Evolutionary conservation across 1,139 yeast species (phyloP), one percentile per base, ranked within the genome.

Genomic region (Blastobotrys illinoisensis): DNA sequence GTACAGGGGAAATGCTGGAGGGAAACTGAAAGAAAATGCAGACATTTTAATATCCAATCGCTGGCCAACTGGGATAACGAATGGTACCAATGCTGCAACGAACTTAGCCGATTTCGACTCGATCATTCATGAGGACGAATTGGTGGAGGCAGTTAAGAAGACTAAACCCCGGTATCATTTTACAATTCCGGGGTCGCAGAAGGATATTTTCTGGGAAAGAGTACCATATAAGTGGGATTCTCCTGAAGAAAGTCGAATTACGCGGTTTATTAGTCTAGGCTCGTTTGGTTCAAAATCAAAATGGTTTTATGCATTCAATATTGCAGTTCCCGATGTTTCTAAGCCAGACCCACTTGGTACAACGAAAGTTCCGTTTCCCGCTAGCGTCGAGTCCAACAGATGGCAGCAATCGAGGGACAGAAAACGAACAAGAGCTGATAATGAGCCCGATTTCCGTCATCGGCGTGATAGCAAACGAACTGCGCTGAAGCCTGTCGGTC

Each of bases 291-390:
- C 60, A n/a, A 40, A 49, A 11, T 47, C 54, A 18, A 61, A 63
- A 43, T 64, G 66, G 64, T 62, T 59, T 46, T 66, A 66, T 50
- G 69, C 69, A 7, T 66, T 66, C 50, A 62, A 58, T 14, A 52
- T 64, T 3, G 59, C 45, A 16, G 9, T 32, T 2, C 21, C 28
- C 5, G 48, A n/a, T 13, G 28, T 23, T 16, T 14, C 19, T 45
- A 9, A 36, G 32, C 20, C 48, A 26, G n/a, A 51, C 19, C 48
- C 54, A 45, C 6, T 51, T 48, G 54, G 20, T 16, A 40, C 24
- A 7, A 26, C 23, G 9, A 23, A 26, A n/a, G 40, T 32, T 11
- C 40, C 40, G 13, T 32, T 32, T 11, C 40, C 40, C 13, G 26
- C 45, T 43, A 23, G 19, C 47, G 47, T 26, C 23, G 26, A 19